These are phyloP conservation scores for Cicer judaicum DNA, from an alignment of 306 rosid species.

Conservation along the genomic window DNA sequence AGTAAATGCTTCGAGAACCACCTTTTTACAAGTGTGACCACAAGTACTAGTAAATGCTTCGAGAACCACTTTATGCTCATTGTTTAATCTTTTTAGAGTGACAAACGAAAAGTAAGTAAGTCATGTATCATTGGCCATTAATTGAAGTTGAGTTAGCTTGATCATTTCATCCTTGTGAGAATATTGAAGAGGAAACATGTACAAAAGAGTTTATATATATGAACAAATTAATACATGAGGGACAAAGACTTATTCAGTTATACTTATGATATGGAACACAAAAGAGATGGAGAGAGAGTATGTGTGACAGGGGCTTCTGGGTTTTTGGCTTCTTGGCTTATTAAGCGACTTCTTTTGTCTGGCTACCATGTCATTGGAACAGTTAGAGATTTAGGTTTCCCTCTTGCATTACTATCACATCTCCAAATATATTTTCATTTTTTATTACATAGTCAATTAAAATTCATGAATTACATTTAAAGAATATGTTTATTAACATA, in stretches of 20 bases:
- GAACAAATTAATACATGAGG: not conserved
- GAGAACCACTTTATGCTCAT: too few species aligned
- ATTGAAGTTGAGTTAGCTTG: slow-evolving; percentile 21
- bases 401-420: too few species aligned
- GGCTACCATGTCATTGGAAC: slow-evolving; percentile 81
- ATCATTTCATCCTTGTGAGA: slow-evolving; percentile 44
- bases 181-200: not conserved
- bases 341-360: slow-evolving; percentile 74
- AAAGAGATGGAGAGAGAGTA: slow-evolving; percentile 70
- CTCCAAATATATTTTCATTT: too few species aligned
- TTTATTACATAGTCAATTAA: too few species aligned
- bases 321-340: slow-evolving; percentile 82
- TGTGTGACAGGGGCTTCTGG: slow-evolving; percentile 95
- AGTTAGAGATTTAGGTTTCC: slow-evolving; percentile 75
- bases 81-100: too few species aligned
- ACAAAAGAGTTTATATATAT: not conserved
- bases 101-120: not conserved
- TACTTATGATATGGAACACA: slow-evolving; percentile 44
- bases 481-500: too few species aligned
- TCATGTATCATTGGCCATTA: slow-evolving; percentile 2
- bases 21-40: too few species aligned
- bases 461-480: too few species aligned
- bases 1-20: too few species aligned
- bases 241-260: not conserved
- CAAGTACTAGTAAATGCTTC: too few species aligned